phyloP scores from a whole-genome alignment of 768 basidiomycete species.

The Tephrocybe sp. region DNA sequence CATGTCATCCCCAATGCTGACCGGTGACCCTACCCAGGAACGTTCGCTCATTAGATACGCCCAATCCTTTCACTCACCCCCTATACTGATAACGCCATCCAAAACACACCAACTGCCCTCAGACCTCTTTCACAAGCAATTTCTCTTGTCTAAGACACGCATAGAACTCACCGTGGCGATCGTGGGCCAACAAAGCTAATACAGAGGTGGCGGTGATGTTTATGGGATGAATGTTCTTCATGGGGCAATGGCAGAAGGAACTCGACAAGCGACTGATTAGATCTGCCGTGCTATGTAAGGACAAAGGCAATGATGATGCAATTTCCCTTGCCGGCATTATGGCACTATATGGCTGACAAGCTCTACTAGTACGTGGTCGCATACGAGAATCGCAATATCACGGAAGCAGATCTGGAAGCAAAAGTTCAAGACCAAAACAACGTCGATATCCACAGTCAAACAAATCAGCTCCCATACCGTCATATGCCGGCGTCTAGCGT shows the following conservation, averaged over 20 bases:
- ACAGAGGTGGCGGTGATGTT: background rate
- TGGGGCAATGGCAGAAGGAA: background rate
- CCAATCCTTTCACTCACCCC: no score
- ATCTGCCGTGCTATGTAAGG: background rate
- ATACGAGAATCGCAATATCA: no score
- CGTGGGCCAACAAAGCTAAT: background rate
- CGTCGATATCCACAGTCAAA: background rate
- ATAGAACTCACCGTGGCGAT: background rate
- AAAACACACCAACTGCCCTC: conserved; percentile 2
- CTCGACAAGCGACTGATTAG: background rate
- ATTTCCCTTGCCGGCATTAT: no score
- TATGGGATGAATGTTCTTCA: conserved; percentile 11
- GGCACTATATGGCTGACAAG: background rate
- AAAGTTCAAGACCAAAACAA: background rate
- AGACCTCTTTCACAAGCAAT: conserved; percentile 14
- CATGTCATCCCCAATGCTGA: background rate
- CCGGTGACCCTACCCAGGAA: background rate
- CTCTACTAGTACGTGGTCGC: no score
- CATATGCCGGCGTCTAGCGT: conserved; percentile 11
- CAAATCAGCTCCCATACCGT: background rate
- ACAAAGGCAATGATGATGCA: background rate
- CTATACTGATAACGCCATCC: conserved; percentile 5
- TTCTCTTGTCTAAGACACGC: conserved; percentile 5
- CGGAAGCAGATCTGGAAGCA: conserved; percentile 8
- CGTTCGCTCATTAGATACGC: no score